A percentile compares a stretch with the other conserved stretches of the same genome.
These are phyloP conservation scores for Trichoderma koningii DNA, from an alignment of 2,329 filamentous ascomycete species.

Conservation along the genomic window DNA sequence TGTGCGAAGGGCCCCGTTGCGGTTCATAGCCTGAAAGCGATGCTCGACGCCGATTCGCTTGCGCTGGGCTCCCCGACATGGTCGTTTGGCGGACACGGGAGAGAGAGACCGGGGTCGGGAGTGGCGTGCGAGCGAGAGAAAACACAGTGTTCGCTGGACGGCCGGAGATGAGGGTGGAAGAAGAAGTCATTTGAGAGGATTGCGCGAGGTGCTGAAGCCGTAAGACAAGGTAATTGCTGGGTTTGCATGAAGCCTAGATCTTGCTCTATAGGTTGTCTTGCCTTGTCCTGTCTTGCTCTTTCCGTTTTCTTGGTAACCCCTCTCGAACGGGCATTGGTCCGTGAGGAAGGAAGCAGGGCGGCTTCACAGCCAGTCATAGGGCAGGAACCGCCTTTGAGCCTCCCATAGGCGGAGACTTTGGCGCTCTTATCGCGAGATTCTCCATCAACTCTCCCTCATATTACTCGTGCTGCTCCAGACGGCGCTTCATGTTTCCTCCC, in stretches of 20 bases:
- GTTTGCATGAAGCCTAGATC: not conserved
- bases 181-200: not conserved
- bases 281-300: no score
- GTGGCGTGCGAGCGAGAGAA: not conserved
- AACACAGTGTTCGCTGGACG: not conserved
- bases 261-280: not conserved
- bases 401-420: constrained; percentile 28
- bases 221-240: not conserved
- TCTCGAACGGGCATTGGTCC: constrained; percentile 20
- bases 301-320: not conserved
- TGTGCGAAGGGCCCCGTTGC: not conserved
- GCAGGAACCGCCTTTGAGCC: constrained; percentile 27
- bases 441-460: not conserved
- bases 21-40: constrained; percentile 20
- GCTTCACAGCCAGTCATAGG: constrained; percentile 34
- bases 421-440: constrained; percentile 2
- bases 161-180: not conserved
- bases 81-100: constrained; percentile 1
- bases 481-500: constrained; percentile 15
- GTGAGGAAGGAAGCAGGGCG: constrained; percentile 29
- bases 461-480: not conserved
- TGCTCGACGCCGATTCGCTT: constrained; percentile 12
- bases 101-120: not conserved
- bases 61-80: not conserved
- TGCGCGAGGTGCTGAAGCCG: no score